Evolutionary conservation across 2,329 filamentous ascomycete species (phyloP).

Genomic region (Sporothrix curviconia): DNA sequence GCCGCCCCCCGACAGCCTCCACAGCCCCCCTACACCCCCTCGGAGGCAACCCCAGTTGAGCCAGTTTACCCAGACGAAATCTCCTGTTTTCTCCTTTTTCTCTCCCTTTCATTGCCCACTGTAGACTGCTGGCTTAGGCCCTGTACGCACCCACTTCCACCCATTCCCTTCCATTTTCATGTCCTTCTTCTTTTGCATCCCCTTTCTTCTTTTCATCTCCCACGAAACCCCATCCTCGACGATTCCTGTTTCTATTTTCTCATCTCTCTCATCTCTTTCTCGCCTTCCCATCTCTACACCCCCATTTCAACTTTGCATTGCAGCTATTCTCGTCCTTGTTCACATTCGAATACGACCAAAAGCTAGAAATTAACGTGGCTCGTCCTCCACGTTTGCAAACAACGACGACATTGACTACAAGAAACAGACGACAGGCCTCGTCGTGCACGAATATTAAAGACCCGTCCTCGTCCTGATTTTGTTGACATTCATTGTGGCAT

Average conservation of each 20-base stretch:
- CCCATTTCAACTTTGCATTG: background rate
- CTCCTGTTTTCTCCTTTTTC: conserved; percentile 14
- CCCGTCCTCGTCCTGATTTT: background rate
- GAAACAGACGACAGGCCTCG: background rate
- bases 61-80: conserved; percentile 12
- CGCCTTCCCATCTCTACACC: background rate
- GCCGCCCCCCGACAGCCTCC: background rate
- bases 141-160: background rate
- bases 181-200: background rate
- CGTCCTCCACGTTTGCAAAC: background rate
- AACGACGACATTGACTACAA: background rate
- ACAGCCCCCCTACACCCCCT: conserved; percentile 4
- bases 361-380: background rate
- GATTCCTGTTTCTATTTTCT: conserved; percentile 3
- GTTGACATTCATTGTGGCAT: background rate
- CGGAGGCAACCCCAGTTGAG: background rate
- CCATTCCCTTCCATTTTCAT: background rate
- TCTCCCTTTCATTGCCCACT: background rate
- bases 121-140: conserved; percentile 4
- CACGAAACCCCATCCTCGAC: background rate
- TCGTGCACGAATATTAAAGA: background rate
- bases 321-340: background rate
- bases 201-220: background rate
- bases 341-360: background rate
- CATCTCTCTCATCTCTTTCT: background rate